phyloP scores from a whole-genome alignment of 345 rosid species.

The Citrus trifoliata region DNA sequence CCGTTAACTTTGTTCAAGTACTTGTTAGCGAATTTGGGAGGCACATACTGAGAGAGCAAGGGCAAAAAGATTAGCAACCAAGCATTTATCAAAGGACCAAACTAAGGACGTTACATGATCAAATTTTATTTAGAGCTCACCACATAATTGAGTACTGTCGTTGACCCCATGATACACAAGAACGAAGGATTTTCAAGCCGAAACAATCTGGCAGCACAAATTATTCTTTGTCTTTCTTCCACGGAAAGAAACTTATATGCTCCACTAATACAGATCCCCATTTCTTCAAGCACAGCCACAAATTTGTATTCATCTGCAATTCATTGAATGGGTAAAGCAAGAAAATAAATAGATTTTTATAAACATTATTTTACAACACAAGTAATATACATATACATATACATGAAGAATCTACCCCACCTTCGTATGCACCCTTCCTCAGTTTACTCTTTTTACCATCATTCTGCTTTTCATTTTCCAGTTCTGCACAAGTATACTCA shows the following conservation, averaged over 20 bases:
- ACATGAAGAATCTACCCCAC: background rate
- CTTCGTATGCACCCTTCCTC: background rate
- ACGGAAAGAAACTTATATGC: background rate
- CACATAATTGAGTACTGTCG: background rate
- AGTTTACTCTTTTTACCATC: too few relatives aligned
- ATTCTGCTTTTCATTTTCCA: background rate
- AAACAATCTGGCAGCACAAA: conserved; percentile 26
- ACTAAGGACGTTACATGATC: background rate
- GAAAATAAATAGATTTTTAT: too few relatives aligned
- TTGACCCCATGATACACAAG: conserved; percentile 23
- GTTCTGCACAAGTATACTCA: background rate
- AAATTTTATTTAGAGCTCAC: background rate
- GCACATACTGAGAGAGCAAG: conserved; percentile 17
- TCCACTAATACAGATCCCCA: conserved; percentile 11
- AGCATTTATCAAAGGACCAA: background rate
- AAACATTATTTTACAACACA: background rate
- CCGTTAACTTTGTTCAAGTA: conserved; percentile 4
- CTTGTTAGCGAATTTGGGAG: conserved; percentile 12
- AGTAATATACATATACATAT: too few relatives aligned
- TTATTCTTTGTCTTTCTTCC: conserved; percentile 28
- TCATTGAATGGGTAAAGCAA: background rate
- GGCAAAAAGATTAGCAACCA: background rate
- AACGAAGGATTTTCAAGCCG: conserved; percentile 39
- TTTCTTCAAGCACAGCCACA: background rate
- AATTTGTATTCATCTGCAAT: background rate